Percentiles rank a stretch among this genome's conserved stretches.
These are phyloP conservation scores for Poa annua DNA, from an alignment of 176 grass and related monocot species.

Conservation along the genomic window DNA sequence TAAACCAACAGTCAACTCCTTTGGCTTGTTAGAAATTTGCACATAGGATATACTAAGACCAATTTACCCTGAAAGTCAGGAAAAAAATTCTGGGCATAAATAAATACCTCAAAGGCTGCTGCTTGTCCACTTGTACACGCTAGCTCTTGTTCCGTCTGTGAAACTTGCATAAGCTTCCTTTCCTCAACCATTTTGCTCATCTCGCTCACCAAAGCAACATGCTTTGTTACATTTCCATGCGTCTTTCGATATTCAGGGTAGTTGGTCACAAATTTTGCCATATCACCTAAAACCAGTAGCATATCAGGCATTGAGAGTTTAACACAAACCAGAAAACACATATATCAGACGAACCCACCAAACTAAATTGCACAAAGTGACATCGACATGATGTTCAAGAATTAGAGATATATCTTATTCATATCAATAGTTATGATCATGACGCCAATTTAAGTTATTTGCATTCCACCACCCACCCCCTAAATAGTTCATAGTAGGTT, in stretches of 20 bases:
- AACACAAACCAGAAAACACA: conserved; percentile 21
- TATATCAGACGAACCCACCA: neutral
- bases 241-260: conserved; percentile 95
- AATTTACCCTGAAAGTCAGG: conserved; percentile 5
- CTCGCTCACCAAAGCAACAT: conserved; percentile 92
- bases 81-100: conserved; percentile 19
- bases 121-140: conserved; percentile 96
- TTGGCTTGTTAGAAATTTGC: neutral
- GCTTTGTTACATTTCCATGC: conserved; percentile 97
- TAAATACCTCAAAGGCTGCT: conserved; percentile 84
- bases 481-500: conserved; percentile 8
- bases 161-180: conserved; percentile 92
- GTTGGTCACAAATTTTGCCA: conserved; percentile 92
- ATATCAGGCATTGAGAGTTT: conserved; percentile 9
- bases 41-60: conserved; percentile 15
- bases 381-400: conserved; percentile 11
- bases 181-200: conserved; percentile 98
- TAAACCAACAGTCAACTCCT: neutral
- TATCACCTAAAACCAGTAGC: conserved; percentile 68
- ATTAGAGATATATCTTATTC: conserved; percentile 2
- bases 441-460: neutral
- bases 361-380: conserved; percentile 12
- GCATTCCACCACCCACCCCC: neutral
- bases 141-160: conserved; percentile 95
- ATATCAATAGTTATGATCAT: neutral